phyloP scores from a whole-genome alignment of 768 basidiomycete genomes.

The Russula sp. region DNA sequence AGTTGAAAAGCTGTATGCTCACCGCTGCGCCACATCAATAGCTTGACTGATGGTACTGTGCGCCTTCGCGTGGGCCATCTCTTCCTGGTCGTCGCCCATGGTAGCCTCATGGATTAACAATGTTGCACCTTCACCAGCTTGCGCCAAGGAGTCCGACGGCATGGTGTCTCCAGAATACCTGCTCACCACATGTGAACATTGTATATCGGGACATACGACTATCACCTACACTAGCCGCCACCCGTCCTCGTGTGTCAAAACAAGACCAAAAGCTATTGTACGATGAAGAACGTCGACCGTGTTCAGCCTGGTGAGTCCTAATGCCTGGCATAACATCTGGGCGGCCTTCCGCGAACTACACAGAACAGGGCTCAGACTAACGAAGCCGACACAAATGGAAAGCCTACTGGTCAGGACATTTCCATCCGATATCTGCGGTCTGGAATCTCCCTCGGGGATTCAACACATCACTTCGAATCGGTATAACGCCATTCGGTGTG shows the following conservation, averaged over 20 bases:
- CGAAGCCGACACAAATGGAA: neutral
- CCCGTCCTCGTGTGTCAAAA: constrained; percentile 17
- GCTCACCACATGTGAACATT: constrained; percentile 20
- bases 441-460: neutral
- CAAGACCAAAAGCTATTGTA: constrained; percentile 18
- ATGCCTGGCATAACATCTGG: constrained; percentile 16
- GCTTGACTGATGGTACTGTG: constrained; percentile 92
- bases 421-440: constrained; percentile 1
- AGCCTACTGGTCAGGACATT: constrained; percentile 1
- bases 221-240: constrained; percentile 20
- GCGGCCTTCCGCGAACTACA: constrained; percentile 16
- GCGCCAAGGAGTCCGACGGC: constrained; percentile 61
- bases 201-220: neutral
- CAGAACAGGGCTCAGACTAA: neutral
- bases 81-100: constrained; percentile 76
- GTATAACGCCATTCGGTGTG: constrained; percentile 40
- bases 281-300: constrained; percentile 20
- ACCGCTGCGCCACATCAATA: constrained; percentile 67
- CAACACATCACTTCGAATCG: constrained; percentile 32
- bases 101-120: constrained; percentile 93
- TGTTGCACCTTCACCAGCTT: constrained; percentile 59
- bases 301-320: constrained; percentile 11
- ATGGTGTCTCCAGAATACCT: constrained; percentile 92
- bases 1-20: constrained; percentile 21
- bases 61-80: constrained; percentile 64